Evolutionary conservation across 805 yeast genomes (phyloP).

Genomic region (Candida chauliodis): DNA sequence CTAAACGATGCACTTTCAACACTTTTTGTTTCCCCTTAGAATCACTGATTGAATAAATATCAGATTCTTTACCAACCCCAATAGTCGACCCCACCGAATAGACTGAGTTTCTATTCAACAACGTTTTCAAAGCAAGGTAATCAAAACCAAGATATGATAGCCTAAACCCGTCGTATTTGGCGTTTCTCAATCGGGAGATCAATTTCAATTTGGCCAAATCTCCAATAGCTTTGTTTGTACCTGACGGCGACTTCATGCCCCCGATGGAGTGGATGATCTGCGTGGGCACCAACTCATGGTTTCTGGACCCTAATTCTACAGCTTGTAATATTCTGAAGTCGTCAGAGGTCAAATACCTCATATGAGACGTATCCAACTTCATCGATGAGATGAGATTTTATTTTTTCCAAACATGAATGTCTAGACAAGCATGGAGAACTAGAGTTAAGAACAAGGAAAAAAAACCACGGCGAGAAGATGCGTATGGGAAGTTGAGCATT

Average conservation of each 20-base stretch:
- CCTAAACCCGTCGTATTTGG: constrained; percentile 92
- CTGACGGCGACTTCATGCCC: constrained; percentile 69
- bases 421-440: constrained; percentile 4
- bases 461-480: neutral
- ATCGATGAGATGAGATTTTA: constrained; percentile 31
- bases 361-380: constrained; percentile 90
- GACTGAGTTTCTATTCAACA: constrained; percentile 69
- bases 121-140: constrained; percentile 81
- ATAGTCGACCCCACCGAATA: constrained; percentile 81
- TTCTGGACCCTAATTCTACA: constrained; percentile 84
- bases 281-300: constrained; percentile 94
- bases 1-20: constrained; percentile 86
- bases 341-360: constrained; percentile 88
- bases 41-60: constrained; percentile 80
- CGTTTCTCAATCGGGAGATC: constrained; percentile 76
- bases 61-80: constrained; percentile 98
- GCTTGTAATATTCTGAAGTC: constrained; percentile 90
- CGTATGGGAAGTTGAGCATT: neutral
- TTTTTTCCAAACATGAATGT: constrained; percentile 6
- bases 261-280: constrained; percentile 76
- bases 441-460: neutral
- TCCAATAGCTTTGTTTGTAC: constrained; percentile 73
- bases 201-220: constrained; percentile 85
- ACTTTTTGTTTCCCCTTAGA: constrained; percentile 61
- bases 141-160: constrained; percentile 89